Percentiles rank a stretch among this genome's conserved stretches.
These are phyloP conservation scores for Buddleja alternifolia DNA, from an alignment of 257 asterid genomes.

Conservation along the genomic window DNA sequence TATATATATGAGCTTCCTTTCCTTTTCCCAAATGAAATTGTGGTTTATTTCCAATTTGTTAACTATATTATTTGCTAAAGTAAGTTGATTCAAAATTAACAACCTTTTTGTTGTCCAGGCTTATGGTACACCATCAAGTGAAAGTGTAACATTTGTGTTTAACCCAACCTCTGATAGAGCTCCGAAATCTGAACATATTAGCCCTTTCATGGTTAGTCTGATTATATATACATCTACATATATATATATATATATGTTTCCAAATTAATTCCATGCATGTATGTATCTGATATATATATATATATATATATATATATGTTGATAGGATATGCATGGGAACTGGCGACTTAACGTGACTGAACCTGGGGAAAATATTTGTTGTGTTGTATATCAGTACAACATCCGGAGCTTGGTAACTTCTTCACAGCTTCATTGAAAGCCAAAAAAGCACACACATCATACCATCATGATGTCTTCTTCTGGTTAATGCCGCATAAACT, in stretches of 20 bases:
- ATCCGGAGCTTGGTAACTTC: slow-evolving; percentile 63
- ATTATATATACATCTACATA: background rate
- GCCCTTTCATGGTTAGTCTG: slow-evolving; percentile 70
- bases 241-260: too few species aligned
- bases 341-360: slow-evolving; percentile 55
- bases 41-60: too few species aligned
- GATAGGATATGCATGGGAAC: slow-evolving; percentile 69
- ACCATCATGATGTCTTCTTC: slow-evolving; percentile 54
- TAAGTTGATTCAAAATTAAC: too few species aligned
- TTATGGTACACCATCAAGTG: slow-evolving; percentile 77
- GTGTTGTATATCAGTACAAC: slow-evolving; percentile 52
- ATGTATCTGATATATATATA: background rate
- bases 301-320: background rate
- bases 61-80: too few species aligned
- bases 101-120: too few species aligned
- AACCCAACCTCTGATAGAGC: slow-evolving; percentile 62
- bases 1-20: too few species aligned
- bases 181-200: slow-evolving; percentile 71
- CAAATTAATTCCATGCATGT: background rate
- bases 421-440: slow-evolving; percentile 65
- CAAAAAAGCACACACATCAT: slow-evolving; percentile 38
- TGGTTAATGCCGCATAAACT: slow-evolving; percentile 74
- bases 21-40: too few species aligned
- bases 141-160: slow-evolving; percentile 60
- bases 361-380: slow-evolving; percentile 54